Evolutionary conservation across 805 yeast species (phyloP).

Genomic region (Ogataea salicorniae): DNA sequence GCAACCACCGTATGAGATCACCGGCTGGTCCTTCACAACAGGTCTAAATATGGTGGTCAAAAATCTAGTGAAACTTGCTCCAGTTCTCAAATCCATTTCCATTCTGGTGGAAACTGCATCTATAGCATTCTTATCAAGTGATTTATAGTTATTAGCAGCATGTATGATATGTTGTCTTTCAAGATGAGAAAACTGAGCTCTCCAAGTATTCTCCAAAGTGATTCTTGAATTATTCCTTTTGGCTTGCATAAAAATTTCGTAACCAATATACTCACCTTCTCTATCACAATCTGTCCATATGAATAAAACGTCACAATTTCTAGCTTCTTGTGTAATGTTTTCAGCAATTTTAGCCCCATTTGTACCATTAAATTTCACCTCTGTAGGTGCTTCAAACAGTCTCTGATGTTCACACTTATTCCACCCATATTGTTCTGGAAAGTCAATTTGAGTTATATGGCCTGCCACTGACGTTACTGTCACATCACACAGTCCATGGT

Average conservation of each 20-base stretch:
- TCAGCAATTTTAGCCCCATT: conserved; percentile 43
- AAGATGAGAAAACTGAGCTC: conserved; percentile 86
- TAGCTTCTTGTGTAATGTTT: conserved; percentile 66
- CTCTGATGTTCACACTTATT: conserved; percentile 58
- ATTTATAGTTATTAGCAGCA: conserved; percentile 69
- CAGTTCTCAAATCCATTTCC: conserved; percentile 86
- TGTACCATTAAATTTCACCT: conserved; percentile 30
- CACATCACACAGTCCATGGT: conserved; percentile 62
- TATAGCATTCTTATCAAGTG: conserved; percentile 62
- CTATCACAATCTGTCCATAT: conserved; percentile 99
- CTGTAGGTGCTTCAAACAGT: conserved; percentile 67
- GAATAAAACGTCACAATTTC: conserved; percentile 59
- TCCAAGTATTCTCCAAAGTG: conserved; percentile 44
- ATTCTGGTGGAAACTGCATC: conserved; percentile 82
- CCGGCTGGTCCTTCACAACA: conserved; percentile 19
- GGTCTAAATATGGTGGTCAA: conserved; percentile 50
- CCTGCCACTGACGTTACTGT: conserved; percentile 94
- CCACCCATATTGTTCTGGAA: conserved; percentile 59
- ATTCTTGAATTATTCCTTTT: conserved; percentile 42
- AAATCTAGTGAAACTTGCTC: conserved; percentile 82
- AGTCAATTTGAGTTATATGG: conserved; percentile 65
- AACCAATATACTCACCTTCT: conserved; percentile 92
- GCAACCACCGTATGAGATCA: conserved; percentile 82
- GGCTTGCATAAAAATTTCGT: conserved; percentile 75
- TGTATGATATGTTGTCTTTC: conserved; percentile 66